A percentile compares a stretch with the other conserved stretches of the same genome.
phyloP scores from a whole-genome alignment of 768 basidiomycete genomes.

The Trametes elegans region DNA sequence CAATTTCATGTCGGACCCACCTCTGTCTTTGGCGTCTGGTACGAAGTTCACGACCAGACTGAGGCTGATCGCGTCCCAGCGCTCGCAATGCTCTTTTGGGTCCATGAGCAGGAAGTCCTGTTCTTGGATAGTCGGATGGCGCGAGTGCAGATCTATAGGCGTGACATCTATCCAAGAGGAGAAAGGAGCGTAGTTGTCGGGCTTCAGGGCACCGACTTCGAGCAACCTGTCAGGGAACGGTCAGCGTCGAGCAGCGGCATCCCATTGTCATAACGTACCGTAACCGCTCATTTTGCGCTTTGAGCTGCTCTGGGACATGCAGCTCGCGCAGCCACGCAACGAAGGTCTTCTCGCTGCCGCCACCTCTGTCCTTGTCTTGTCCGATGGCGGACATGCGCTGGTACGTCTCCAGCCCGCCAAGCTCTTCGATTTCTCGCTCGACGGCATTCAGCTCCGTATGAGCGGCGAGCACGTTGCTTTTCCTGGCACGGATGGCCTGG shows the following conservation, averaged over 20 bases:
- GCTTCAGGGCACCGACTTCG: conserved; percentile 86
- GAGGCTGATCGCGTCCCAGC: conserved; percentile 81
- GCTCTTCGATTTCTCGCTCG: conserved; percentile 54
- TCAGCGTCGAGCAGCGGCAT: background rate
- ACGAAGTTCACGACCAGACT: conserved; percentile 92
- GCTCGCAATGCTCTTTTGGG: conserved; percentile 41
- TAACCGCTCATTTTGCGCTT: conserved; percentile 26
- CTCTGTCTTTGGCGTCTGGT: conserved; percentile 70
- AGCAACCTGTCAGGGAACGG: conserved; percentile 55
- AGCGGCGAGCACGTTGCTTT: background rate
- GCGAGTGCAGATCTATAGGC: conserved; percentile 82
- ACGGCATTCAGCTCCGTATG: conserved; percentile 46
- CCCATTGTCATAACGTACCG: conserved; percentile 42
- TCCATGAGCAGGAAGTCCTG: conserved; percentile 82
- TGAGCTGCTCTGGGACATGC: conserved; percentile 21
- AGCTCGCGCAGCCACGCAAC: conserved; percentile 72
- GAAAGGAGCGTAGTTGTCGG: conserved; percentile 73
- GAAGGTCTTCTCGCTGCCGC: conserved; percentile 82
- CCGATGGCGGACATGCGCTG: conserved; percentile 83
- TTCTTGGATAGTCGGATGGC: conserved; percentile 78
- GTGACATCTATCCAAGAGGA: conserved; percentile 68
- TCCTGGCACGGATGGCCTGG: conserved; percentile 11
- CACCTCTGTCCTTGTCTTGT: conserved; percentile 78
- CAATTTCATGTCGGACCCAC: conserved; percentile 39
- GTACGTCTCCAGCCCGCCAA: conserved; percentile 82